phyloP scores from a whole-genome alignment of 2,329 filamentous ascomycete species.

The Tolypocladium capitatum region DNA sequence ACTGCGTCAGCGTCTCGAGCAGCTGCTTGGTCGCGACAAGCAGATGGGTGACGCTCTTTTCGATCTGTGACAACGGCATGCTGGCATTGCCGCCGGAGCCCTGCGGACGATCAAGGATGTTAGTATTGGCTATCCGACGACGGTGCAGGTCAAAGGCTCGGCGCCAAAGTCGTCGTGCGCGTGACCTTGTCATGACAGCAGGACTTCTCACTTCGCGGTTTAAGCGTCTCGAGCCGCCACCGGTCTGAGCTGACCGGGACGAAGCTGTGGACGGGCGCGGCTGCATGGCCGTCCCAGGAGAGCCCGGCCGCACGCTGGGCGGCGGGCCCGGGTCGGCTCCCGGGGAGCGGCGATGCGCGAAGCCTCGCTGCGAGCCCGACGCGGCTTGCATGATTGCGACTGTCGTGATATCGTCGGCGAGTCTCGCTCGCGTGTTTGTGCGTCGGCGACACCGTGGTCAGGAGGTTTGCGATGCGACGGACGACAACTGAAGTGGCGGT shows the following conservation, averaged over 20 bases:
- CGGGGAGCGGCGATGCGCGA: conserved; percentile 49
- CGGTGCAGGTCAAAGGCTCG: background rate
- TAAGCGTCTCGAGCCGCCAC: conserved; percentile 14
- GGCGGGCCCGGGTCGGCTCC: conserved; percentile 46
- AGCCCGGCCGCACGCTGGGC: conserved; percentile 45
- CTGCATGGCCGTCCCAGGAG: conserved; percentile 46
- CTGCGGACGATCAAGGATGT: conserved; percentile 10
- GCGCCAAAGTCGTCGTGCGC: conserved; percentile 1
- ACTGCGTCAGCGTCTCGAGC: conserved; percentile 91
- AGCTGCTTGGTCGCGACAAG: conserved; percentile 96
- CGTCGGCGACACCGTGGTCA: background rate
- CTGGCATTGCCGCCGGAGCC: conserved; percentile 48
- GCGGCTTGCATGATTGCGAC: conserved; percentile 31
- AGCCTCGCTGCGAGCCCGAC: conserved; percentile 33
- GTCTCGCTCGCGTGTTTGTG: background rate
- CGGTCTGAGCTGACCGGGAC: conserved; percentile 41
- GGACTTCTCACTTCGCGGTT: conserved; percentile 20
- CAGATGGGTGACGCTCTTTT: conserved; percentile 96
- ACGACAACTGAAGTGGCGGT: background rate
- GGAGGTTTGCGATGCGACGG: background rate
- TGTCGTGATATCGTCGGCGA: background rate
- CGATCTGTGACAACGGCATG: conserved; percentile 82
- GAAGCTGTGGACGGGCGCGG: conserved; percentile 55
- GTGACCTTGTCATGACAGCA: background rate
- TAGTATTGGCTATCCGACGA: background rate